Evolutionary conservation across 208 protist species (phyloP).

Genomic region (Acanthamoeba sp.): DNA sequence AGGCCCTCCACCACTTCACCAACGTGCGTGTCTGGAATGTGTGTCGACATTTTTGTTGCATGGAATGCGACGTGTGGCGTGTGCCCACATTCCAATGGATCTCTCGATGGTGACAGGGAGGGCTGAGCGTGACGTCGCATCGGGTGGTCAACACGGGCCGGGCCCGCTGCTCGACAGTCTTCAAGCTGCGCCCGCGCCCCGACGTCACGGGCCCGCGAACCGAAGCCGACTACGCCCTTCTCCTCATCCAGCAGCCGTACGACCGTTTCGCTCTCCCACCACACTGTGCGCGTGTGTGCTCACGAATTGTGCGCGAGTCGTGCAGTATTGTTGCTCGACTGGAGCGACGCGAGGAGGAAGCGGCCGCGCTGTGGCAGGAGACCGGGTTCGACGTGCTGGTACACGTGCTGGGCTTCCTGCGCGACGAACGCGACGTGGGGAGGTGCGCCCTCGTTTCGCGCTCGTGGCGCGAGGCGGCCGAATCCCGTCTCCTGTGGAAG

Average conservation of each 20-base stretch:
- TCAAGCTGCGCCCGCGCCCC: conserved; percentile 28
- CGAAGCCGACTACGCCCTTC: conserved; percentile 37
- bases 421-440: background rate
- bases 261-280: background rate
- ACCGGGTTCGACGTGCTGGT: conserved; percentile 16
- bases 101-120: background rate
- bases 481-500: background rate
- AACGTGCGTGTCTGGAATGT: background rate
- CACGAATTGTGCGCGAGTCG: background rate
- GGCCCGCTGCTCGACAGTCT: background rate
- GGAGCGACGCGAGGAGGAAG: background rate
- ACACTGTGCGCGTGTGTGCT: no score
- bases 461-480: background rate
- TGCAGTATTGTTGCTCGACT: background rate
- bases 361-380: background rate
- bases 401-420: background rate
- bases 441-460: background rate
- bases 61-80: background rate
- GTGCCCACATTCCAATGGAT: background rate
- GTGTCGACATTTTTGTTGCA: no score
- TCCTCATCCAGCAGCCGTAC: background rate
- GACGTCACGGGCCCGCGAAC: conserved; percentile 35
- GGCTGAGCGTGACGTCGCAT: background rate
- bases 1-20: background rate
- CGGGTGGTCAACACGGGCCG: background rate